Evolutionary conservation across 108 stramenopile genomes (phyloP).

Genomic region (Cyclotella cryptica): DNA sequence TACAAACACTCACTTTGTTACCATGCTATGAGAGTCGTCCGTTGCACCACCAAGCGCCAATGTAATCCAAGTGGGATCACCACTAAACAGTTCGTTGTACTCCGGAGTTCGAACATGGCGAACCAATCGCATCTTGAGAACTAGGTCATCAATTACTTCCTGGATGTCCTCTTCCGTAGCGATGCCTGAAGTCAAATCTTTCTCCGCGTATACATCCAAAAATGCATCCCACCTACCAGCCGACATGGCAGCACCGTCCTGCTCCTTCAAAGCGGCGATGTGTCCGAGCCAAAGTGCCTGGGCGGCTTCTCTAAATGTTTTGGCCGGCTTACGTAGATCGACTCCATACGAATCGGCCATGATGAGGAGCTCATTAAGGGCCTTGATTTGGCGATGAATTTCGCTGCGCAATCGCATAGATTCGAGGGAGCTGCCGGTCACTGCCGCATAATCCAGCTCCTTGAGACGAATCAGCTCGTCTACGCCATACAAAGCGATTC

Average conservation of each 20-base stretch:
- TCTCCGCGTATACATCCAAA: slow-evolving; percentile 64
- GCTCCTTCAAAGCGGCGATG: slow-evolving; percentile 72
- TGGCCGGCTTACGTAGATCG: slow-evolving; percentile 61
- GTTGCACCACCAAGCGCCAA: slow-evolving; percentile 64
- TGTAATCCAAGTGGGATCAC: slow-evolving; percentile 75
- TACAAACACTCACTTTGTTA: slow-evolving; percentile 64
- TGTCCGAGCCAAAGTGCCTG: slow-evolving; percentile 74
- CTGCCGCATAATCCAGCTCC: slow-evolving; percentile 56
- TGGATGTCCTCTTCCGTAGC: slow-evolving; percentile 66
- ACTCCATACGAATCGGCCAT: slow-evolving; percentile 70
- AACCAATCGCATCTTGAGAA: slow-evolving; percentile 58
- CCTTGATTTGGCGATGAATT: slow-evolving; percentile 64
- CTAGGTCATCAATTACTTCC: slow-evolving; percentile 62
- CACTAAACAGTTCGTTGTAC: slow-evolving; percentile 67
- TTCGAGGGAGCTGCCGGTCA: slow-evolving; percentile 50
- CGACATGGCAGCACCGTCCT: slow-evolving; percentile 81
- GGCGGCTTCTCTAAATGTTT: slow-evolving; percentile 63
- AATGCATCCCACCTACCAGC: slow-evolving; percentile 74
- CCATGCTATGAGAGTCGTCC: slow-evolving; percentile 57
- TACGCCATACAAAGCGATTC: slow-evolving; percentile 70
- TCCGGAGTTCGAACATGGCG: slow-evolving; percentile 72
- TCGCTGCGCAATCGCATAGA: slow-evolving; percentile 62
- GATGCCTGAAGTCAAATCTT: slow-evolving; percentile 55
- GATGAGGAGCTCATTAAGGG: slow-evolving; percentile 53
- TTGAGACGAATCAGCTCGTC: slow-evolving; percentile 71